Base-by-base conservation (phyloP, 2,329 filamentous ascomycete species). In the Hypoxylon rubiginosum region DNA sequence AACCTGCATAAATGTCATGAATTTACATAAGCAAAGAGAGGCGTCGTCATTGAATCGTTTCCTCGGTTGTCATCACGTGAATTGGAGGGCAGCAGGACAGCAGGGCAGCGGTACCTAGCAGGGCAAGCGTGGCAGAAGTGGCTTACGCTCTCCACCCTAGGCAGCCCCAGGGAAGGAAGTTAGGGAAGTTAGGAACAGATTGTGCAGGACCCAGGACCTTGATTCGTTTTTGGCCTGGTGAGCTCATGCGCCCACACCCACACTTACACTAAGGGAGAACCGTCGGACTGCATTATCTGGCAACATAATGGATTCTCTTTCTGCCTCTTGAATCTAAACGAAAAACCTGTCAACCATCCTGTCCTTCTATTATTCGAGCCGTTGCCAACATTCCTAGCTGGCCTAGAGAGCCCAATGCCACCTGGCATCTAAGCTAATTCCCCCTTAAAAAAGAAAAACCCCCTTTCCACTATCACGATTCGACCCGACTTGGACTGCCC, bases 321-420 rank as follows among this genome's bases (percentile, higher is more conserved):
- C 62, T 66, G 53, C 59, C 52, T 53, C 57, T 57, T 32, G 49
- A 51, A 62, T 53, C 28, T 58, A 64, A 24, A 17, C 36, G 24
- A 60, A 60, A 39, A 36, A 19, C 48, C 48, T 58, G 24, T 43
- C 26, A 66, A 60, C 57, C 32, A 57, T 61, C 49, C 36, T 50
- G 43, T 51, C 34, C 55, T 60, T 67, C 49, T 53, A 41, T 49
- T 63, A 49, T 52, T 62, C 43, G 26, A 61, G 50, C 50, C 45
- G 32, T 59, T 60, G 41, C 34, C 50, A 67, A 62, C 56, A 64
- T 54, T 66, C 70, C 71, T 74, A 77, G 76, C 75, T 73, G 74
- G 76, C 68, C 75, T 76, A 74, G 75, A 76, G 64, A 72, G 70
- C 72, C 73, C 76, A 74, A 77, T 77, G 76, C 74, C 71, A 72